Evolutionary conservation across 164 flowering plant genomes (phyloP).

Genomic region (Santalum album): DNA sequence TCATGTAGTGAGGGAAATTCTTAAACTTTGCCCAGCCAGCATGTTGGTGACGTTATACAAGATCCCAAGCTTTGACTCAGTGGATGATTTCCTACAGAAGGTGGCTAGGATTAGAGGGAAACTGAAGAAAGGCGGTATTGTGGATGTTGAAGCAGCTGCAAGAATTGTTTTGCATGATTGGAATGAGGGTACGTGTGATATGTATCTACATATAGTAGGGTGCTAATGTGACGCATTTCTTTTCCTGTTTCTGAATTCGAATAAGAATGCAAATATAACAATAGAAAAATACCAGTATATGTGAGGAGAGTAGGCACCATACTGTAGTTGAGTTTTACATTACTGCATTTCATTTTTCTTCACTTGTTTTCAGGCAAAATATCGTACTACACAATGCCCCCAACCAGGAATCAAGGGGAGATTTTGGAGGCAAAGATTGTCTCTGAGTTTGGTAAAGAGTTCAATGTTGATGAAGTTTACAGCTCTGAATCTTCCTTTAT

Average conservation of each 20-base stretch:
- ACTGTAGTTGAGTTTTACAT: too few relatives aligned
- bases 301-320: too few relatives aligned
- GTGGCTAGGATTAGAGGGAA: conserved; percentile 86
- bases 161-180: conserved; percentile 89
- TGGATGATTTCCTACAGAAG: conserved; percentile 83
- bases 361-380: conserved; percentile 71
- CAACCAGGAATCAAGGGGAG: conserved; percentile 55
- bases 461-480: conserved; percentile 76
- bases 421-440: conserved; percentile 59
- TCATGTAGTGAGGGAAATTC: conserved; percentile 77
- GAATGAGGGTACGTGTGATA: conserved; percentile 99
- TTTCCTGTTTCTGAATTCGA: too few relatives aligned
- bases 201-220: too few relatives aligned
- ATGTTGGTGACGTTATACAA: conserved; percentile 67
- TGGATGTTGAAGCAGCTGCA: conserved; percentile 85
- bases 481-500: conserved; percentile 73
- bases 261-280: too few relatives aligned
- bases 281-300: too few relatives aligned
- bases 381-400: conserved; percentile 87
- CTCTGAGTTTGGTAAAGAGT: conserved; percentile 76
- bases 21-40: conserved; percentile 66
- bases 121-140: conserved; percentile 84
- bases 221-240: too few relatives aligned
- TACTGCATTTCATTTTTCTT: neutral
- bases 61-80: conserved; percentile 64